Percentiles rank a stretch among this genome's conserved stretches.
Evolutionary conservation across 768 basidiomycete genomes (phyloP).

Genomic region (Obba rivulosa): DNA sequence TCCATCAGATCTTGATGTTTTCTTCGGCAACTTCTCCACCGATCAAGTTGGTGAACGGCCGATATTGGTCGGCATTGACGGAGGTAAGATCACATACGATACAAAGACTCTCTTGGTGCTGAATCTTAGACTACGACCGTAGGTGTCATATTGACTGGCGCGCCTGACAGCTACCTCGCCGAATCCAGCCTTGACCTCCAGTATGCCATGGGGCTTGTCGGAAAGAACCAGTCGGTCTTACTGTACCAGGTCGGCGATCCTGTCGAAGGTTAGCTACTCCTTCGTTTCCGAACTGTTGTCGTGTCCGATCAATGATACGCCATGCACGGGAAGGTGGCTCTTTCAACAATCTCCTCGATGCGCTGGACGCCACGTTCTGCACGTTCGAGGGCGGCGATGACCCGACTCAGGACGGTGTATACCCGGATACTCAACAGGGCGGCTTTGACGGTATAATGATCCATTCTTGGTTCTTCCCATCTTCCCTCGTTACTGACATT

Average conservation of each 20-base stretch:
- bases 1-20: conserved; percentile 36
- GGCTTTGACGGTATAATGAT: conserved; percentile 30
- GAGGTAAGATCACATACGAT: too few species aligned
- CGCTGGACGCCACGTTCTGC: conserved; percentile 37
- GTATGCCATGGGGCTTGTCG: conserved; percentile 50
- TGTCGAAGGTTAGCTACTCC: conserved; percentile 7
- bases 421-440: conserved; percentile 35
- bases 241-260: conserved; percentile 16
- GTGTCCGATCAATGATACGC: neutral
- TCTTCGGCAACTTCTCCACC: conserved; percentile 36
- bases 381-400: conserved; percentile 43
- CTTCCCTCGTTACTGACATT: neutral
- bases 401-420: conserved; percentile 32
- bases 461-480: too few species aligned
- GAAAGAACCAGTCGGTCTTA: conserved; percentile 10
- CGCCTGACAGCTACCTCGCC: conserved; percentile 57
- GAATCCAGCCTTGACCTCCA: conserved; percentile 74
- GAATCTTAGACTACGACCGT: conserved; percentile 19
- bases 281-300: neutral
- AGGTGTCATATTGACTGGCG: conserved; percentile 40
- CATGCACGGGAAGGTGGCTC: conserved; percentile 38
- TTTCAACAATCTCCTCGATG: conserved; percentile 42
- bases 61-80: conserved; percentile 25
- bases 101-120: conserved; percentile 10
- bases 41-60: conserved; percentile 36